Evolutionary conservation across 2,329 filamentous ascomycete species (phyloP), one percentile per base, ranked within the genome.

Genomic region (Pseudogymnoascus pannorum): DNA sequence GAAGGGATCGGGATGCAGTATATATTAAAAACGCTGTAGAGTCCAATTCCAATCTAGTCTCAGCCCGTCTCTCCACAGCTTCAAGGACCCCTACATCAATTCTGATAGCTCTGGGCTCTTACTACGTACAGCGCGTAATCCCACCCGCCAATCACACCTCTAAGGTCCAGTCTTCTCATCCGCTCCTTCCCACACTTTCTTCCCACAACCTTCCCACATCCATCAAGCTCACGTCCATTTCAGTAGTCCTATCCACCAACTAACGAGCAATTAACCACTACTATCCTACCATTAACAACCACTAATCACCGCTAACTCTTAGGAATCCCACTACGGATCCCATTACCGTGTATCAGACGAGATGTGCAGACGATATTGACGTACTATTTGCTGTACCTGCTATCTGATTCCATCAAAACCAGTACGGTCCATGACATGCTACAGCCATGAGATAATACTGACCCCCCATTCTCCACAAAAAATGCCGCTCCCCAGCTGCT

Each of bases 361-460:
- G 26, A 7, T 48, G 42, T 48, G 22, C 42, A 48, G 22, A 8
- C 42, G 42, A 48, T 26, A 48, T 48, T 48, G 42, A 48, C 42
- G 42, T 48, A 48, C 42, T 48, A 48, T 14, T 48, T 48, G 14
- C 22, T 48, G 42, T 48, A 48, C 42, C 22, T 48, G 20, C 42
- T 26, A 48, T 48, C 42, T 48, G 22, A 9, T 22, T 22, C 22
- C 14, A 2, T 26, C 42, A 48, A 48, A 14, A 22, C 14, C 42
- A 48, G 26, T 48, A 12, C 18, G 12, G 14, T 48, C 42, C 12
- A 48, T 24, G 42, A 48, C 6, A 26, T 51, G 22, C 14, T 14
- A 16, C 42, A 51, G 22, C 42, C 42, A 51, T 51, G 42, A 51
- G 42, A 51, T 51, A 51, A 51, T 51, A 51, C 42, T 51, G 14